These are phyloP conservation scores for Isabelozyma rhagii DNA, from an alignment of 805 yeast species.

Conservation along the genomic window DNA sequence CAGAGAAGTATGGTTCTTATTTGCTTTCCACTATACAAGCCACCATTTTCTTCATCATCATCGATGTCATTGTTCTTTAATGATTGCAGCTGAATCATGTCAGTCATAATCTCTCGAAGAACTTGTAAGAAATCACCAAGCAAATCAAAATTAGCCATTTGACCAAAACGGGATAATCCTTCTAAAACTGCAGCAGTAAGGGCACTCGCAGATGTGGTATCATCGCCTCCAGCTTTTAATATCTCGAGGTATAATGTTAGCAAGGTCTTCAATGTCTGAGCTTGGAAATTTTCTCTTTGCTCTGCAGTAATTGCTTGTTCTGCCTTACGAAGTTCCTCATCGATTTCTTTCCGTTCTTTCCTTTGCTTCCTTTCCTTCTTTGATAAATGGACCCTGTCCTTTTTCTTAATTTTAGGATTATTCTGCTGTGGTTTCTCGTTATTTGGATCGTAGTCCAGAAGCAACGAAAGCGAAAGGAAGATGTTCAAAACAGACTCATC, in stretches of 20 bases:
- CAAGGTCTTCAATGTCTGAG: conserved; percentile 72
- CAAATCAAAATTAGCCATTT: conserved; percentile 86
- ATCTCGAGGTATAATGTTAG: conserved; percentile 76
- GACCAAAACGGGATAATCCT: conserved; percentile 87
- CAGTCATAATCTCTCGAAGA: conserved; percentile 72
- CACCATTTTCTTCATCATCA: conserved; percentile 21
- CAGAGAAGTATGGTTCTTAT: conserved; percentile 77
- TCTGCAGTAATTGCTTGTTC: conserved; percentile 85
- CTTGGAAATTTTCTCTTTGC: conserved; percentile 82
- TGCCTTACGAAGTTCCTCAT: conserved; percentile 83
- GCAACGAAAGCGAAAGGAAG: conserved; percentile 61
- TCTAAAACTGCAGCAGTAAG: conserved; percentile 86
- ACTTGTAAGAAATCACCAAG: conserved; percentile 92
- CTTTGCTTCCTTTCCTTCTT: conserved; percentile 85
- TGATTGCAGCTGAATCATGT: conserved; percentile 44
- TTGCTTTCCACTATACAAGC: conserved; percentile 35
- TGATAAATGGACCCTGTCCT: conserved; percentile 87
- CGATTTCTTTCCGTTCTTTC: conserved; percentile 83
- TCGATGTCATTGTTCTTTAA: conserved; percentile 14
- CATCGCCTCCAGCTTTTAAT: conserved; percentile 45
- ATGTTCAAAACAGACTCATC: conserved; percentile 80
- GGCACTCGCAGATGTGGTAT: conserved; percentile 39
- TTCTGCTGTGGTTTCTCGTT: conserved; percentile 40
- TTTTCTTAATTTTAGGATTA: conserved; percentile 62
- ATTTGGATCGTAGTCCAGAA: conserved; percentile 73